A percentile compares a stretch with the other conserved stretches of the same genome.
Conservation (phyloP, 2,329 filamentous ascomycete genomes). For the Paecilomyces sp. region DNA sequence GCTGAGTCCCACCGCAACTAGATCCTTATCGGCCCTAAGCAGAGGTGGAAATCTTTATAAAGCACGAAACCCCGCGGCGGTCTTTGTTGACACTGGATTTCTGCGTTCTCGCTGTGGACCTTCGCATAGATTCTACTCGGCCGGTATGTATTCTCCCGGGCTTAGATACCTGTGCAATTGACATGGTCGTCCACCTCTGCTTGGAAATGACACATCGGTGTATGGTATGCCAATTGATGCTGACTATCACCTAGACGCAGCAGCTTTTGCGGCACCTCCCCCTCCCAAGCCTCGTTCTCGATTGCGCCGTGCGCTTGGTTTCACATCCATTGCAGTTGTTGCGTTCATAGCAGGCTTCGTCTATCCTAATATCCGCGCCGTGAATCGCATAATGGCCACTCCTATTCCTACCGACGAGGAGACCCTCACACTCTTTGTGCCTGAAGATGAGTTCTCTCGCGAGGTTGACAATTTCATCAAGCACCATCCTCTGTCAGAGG, state of each 20-base stretch:
- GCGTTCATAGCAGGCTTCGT: conserved; percentile 24
- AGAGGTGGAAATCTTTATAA: neutral
- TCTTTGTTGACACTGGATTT: neutral
- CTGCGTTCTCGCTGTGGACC: neutral
- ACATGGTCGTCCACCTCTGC: neutral
- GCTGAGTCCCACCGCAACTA: neutral
- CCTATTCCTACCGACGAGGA: conserved; percentile 61
- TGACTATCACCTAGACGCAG: conserved; percentile 1
- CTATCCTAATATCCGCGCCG: conserved; percentile 18
- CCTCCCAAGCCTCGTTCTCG: conserved; percentile 18
- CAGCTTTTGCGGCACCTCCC: neutral
- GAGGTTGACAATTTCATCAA: conserved; percentile 68
- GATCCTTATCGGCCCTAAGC: neutral
- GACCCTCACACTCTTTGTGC: conserved; percentile 59
- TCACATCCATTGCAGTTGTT: conserved; percentile 26
- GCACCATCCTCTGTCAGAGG: conserved; percentile 64
- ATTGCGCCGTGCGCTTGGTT: conserved; percentile 28
- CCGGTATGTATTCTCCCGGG: neutral
- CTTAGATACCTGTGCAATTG: neutral
- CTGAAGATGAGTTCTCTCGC: conserved; percentile 44
- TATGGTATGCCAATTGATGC: neutral
- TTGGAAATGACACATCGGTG: neutral
- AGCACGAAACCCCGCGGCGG: neutral
- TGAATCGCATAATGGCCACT: conserved; percentile 26
- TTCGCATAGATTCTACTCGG: neutral